Evolutionary conservation across 2,329 filamentous ascomycete genomes (phyloP), one percentile per base, ranked within the genome.

Genomic region (Penicillium capsulatum): DNA sequence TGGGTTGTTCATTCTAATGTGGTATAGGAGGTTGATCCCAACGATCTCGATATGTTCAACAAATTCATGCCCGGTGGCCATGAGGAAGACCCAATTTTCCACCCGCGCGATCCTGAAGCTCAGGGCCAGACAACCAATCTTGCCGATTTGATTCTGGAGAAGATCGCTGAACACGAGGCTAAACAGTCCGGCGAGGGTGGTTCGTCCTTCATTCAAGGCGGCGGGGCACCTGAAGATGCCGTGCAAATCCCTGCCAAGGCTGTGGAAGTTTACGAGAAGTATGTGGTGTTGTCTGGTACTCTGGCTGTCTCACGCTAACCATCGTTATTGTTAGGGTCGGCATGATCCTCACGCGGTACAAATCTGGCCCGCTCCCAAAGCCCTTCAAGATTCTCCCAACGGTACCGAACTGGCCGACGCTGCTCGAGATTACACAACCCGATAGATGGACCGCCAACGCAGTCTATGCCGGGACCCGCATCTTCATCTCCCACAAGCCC

Each of bases 361-460:
- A 94, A 68, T 91, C 86, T 10, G 92, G 92, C n/a, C 91, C 91
- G 51, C 76, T 98, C 20, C 92, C 92, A 14, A 98, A 98, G 67
- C 91, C 91, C 0, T 94, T 98, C 76, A 97, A 97, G 68, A 89
- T 97, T 50, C 77, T 98, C 7, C 92, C 92, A 2, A 90, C 89
- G 1, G 80, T 97, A 10, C 89, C 89, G 6, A 81, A 92, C 57
- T 97, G 90, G 89, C 86, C 92, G 60, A 85, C 88, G 14, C 85
- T 95, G 26, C 79, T 95, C 53, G 75, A 82, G 48, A 79, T 94
- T 39, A 94, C 89, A n/a, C 77, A 81, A 19, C 90, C 91, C 3
- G 84, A 92, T 45, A 69, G 69, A 45, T 84, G 81, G 81, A 87
- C 87, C 1, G 73, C 87, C 14, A 89, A 94, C 58, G 83, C 88